Percentiles rank a stretch among this genome's conserved stretches.
Evolutionary conservation across 129 eudicot species (phyloP).

Genomic region (Flaveria sonorensis): DNA sequence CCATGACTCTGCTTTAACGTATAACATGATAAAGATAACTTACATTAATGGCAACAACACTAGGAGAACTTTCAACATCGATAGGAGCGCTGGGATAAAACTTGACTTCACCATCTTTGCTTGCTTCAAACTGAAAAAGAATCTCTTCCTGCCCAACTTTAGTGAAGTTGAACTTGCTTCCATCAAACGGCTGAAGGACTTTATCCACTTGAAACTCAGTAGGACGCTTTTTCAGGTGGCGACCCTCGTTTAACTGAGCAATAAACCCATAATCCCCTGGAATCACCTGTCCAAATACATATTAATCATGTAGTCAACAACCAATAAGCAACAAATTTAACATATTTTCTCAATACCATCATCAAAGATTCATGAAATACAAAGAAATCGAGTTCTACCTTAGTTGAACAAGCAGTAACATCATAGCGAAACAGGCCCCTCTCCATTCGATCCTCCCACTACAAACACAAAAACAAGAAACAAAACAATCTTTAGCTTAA

Average conservation of each 20-base stretch:
- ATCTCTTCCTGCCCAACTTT: slow-evolving; percentile 99
- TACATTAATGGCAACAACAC: slow-evolving; percentile 98
- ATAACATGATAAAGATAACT: slow-evolving; percentile 21
- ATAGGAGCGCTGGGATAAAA: slow-evolving; percentile 83
- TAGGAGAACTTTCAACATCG: slow-evolving; percentile 68
- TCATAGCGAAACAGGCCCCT: slow-evolving; percentile 94
- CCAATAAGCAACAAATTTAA: background rate
- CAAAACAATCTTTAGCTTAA: slow-evolving; percentile 29
- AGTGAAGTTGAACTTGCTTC: slow-evolving; percentile 90
- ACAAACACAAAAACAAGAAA: slow-evolving; percentile 2
- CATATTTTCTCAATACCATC: background rate
- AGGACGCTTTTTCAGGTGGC: slow-evolving; percentile 98
- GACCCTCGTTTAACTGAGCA: slow-evolving; percentile 97
- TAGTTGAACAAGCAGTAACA: slow-evolving; percentile 97
- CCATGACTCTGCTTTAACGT: background rate
- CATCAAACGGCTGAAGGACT: slow-evolving; percentile 96
- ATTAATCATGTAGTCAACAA: background rate
- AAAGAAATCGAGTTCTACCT: slow-evolving; percentile 44
- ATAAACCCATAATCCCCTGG: slow-evolving; percentile 84
- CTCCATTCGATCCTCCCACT: slow-evolving; percentile 97
- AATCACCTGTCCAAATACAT: slow-evolving; percentile 61
- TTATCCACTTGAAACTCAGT: slow-evolving; percentile 98
- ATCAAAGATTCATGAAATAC: background rate
- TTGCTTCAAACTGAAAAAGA: slow-evolving; percentile 90
- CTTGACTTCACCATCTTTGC: slow-evolving; percentile 70